phyloP scores from a whole-genome alignment of 164 flowering plant species.

The Liriodendron chinense region DNA sequence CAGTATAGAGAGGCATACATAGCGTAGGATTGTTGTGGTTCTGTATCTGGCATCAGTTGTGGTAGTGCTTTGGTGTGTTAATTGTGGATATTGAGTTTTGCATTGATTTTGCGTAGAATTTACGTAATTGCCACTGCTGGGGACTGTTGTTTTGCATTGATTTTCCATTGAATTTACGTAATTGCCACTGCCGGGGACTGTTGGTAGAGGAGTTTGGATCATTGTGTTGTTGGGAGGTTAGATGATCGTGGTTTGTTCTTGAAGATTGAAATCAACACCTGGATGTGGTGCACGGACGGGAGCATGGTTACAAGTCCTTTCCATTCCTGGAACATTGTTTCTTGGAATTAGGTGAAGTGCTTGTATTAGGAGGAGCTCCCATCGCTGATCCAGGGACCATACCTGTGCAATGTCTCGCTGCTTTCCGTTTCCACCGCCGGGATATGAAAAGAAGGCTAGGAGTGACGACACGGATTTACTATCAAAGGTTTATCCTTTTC shows the following conservation, averaged over 20 bases:
- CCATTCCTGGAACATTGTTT: slow-evolving; percentile 39
- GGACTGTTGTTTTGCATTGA: background rate
- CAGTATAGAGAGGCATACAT: slow-evolving; percentile 20
- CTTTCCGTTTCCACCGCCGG: slow-evolving; percentile 98
- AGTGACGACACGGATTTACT: slow-evolving; percentile 48
- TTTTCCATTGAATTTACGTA: background rate
- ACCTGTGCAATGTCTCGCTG: slow-evolving; percentile 93
- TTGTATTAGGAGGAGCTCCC: slow-evolving; percentile 21
- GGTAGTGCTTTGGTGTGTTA: background rate
- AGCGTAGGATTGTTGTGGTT: background rate
- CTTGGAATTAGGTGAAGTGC: slow-evolving; percentile 32
- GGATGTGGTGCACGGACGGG: slow-evolving; percentile 87
- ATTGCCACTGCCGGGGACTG: background rate
- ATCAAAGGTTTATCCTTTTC: background rate
- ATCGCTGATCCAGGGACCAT: slow-evolving; percentile 19
- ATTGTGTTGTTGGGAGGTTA: background rate
- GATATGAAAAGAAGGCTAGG: slow-evolving; percentile 77
- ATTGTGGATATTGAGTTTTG: background rate
- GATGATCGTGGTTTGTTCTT: slow-evolving; percentile 32
- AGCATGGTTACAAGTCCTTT: slow-evolving; percentile 55
- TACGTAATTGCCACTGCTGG: background rate
- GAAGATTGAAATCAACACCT: slow-evolving; percentile 66
- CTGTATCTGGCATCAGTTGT: background rate
- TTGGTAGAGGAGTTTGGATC: background rate
- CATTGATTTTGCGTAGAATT: background rate